These are phyloP conservation scores for Populus hybrid DNA, from an alignment of 441 rosid species.

Conservation along the genomic window DNA sequence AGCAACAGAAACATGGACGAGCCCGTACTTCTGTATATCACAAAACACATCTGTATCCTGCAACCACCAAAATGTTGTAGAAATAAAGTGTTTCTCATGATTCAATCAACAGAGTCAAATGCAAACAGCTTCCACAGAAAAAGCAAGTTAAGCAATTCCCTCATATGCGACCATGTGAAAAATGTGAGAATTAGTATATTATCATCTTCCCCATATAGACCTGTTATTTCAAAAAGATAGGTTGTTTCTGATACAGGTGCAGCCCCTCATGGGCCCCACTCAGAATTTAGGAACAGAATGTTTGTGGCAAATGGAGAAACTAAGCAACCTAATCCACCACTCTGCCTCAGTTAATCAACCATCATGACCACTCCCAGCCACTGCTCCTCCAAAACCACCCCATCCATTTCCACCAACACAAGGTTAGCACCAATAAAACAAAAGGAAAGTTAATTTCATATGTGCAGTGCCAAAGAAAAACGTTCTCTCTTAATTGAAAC, in stretches of 20 bases:
- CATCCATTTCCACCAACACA: background rate
- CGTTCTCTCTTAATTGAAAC: background rate
- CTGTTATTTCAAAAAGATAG: background rate
- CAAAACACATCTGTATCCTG: slow-evolving; percentile 83
- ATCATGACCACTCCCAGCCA: background rate
- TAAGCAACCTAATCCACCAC: background rate
- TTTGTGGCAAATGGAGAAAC: background rate
- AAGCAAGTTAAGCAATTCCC: background rate
- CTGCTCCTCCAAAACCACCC: background rate
- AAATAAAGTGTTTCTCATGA: background rate
- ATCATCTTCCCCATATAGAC: background rate
- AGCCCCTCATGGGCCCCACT: background rate
- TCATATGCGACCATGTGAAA: background rate
- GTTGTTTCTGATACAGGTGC: background rate
- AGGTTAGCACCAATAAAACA: background rate
- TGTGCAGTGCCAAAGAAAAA: background rate
- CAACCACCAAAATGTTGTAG: slow-evolving; percentile 22
- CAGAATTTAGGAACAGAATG: background rate
- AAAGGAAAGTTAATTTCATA: background rate
- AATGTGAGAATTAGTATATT: background rate
- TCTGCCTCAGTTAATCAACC: background rate
- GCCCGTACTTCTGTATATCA: slow-evolving; percentile 51
- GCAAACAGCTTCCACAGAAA: background rate
- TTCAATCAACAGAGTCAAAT: background rate
- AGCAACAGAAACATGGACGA: slow-evolving; percentile 76